A percentile compares a stretch with the other conserved stretches of the same genome.
phyloP scores from a whole-genome alignment of 2,329 filamentous ascomycete genomes.

The Penicillium occitanis region DNA sequence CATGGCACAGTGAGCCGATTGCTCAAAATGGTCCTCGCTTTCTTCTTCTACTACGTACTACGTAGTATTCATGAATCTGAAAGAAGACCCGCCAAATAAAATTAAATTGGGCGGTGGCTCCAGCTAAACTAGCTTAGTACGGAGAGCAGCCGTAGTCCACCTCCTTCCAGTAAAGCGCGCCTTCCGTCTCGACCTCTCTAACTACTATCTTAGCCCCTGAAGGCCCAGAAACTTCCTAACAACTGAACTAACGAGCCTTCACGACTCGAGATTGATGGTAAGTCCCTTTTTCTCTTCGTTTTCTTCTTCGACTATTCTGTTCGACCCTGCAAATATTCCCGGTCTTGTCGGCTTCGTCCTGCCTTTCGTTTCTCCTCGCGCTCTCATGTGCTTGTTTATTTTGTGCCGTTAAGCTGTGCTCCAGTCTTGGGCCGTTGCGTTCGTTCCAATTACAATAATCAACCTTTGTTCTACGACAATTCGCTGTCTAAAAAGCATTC shows the following conservation, averaged over 20 bases:
- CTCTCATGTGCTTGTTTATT: slow-evolving; percentile 2
- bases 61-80: not conserved
- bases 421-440: not conserved
- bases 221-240: slow-evolving; percentile 1
- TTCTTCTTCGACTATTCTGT: not conserved
- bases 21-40: not conserved
- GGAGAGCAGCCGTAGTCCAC: not conserved
- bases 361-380: not conserved
- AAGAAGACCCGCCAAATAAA: slow-evolving; percentile 4
- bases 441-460: not conserved
- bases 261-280: not conserved
- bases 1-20: not conserved
- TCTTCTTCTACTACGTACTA: not conserved
- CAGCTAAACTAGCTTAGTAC: not conserved
- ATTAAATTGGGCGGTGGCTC: not conserved
- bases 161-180: slow-evolving; percentile 8
- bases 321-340: not conserved
- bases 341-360: not conserved
- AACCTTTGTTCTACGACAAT: too few relatives aligned
- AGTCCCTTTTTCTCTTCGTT: slow-evolving; percentile 4
- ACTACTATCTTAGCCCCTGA: slow-evolving; percentile 6
- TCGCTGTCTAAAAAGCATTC: not conserved
- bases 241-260: not conserved
- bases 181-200: slow-evolving; percentile 1
- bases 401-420: not conserved